A percentile compares a stretch with the other conserved stretches of the same genome.
Conservation (phyloP, 306 rosid species). For the Sphenostylis stenocarpa region DNA sequence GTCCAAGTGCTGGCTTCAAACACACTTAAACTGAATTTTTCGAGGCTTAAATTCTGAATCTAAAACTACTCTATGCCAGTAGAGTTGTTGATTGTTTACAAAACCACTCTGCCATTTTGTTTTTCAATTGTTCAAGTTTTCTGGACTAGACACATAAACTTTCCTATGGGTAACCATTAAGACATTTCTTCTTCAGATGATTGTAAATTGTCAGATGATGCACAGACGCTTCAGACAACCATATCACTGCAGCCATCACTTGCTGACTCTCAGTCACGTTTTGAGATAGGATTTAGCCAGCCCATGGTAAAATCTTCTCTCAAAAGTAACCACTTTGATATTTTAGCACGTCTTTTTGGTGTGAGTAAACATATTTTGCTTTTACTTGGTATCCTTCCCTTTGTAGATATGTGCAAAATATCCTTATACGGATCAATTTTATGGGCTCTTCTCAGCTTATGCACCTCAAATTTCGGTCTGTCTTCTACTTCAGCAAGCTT, state of each 20-base stretch:
- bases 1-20: neutral
- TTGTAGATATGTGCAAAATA: constrained; percentile 69
- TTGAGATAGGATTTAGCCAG: constrained; percentile 83
- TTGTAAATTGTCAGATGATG: constrained; percentile 58
- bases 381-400: constrained; percentile 23
- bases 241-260: constrained; percentile 60
- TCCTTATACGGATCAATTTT: constrained; percentile 75
- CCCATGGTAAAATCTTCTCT: constrained; percentile 61
- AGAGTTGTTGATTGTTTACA: constrained; percentile 15
- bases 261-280: constrained; percentile 49
- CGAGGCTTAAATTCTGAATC: neutral
- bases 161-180: constrained; percentile 26
- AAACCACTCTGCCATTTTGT: neutral
- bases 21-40: constrained; percentile 6
- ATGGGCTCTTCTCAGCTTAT: constrained; percentile 74
- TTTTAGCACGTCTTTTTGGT: constrained; percentile 8
- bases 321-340: neutral
- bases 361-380: constrained; percentile 25
- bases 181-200: constrained; percentile 49
- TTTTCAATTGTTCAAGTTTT: neutral
- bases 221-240: constrained; percentile 50
- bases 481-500: constrained; percentile 36
- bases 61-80: neutral
- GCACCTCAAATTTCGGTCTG: constrained; percentile 83
- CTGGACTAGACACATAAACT: constrained; percentile 14